phyloP scores from a whole-genome alignment of 2,329 filamentous ascomycete genomes.

The Phaeomoniella chlamydospora region DNA sequence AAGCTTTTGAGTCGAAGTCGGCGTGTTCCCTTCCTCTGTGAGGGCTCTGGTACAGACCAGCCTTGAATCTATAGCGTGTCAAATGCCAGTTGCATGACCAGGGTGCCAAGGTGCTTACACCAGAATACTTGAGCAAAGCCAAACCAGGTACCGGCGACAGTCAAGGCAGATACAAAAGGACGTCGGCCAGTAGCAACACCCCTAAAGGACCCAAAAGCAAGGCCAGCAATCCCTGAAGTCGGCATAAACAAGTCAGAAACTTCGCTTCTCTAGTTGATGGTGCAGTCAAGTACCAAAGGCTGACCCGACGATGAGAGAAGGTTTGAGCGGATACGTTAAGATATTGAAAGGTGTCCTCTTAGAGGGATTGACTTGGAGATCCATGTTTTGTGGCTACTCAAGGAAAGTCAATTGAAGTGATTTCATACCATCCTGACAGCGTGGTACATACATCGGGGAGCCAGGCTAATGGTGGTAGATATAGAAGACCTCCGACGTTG shows the following conservation, averaged over 20 bases:
- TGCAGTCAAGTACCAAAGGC: not conserved
- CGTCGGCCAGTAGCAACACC: not conserved
- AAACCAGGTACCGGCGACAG: constrained; percentile 4
- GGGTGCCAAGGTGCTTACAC: not conserved
- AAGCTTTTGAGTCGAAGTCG: not conserved
- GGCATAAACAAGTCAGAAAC: not conserved
- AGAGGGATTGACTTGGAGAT: no score
- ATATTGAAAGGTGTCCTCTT: not conserved
- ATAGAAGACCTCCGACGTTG: not conserved
- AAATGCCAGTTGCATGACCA: not conserved
- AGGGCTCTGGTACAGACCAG: not conserved
- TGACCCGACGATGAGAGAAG: not conserved
- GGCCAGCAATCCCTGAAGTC: not conserved
- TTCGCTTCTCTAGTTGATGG: not conserved
- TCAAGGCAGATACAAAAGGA: constrained; percentile 1
- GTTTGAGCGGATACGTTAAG: not conserved
- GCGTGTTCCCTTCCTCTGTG: not conserved
- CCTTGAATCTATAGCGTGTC: not conserved
- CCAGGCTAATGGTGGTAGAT: not conserved
- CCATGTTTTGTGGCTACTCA: no score
- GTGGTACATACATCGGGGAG: not conserved
- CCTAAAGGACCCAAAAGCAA: not conserved
- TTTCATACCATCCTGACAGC: not conserved
- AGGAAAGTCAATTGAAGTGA: not conserved
- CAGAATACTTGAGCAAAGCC: constrained; percentile 5